Conservation (phyloP, 2,329 filamentous ascomycete genomes). For the Microcyclosporella mali region DNA sequence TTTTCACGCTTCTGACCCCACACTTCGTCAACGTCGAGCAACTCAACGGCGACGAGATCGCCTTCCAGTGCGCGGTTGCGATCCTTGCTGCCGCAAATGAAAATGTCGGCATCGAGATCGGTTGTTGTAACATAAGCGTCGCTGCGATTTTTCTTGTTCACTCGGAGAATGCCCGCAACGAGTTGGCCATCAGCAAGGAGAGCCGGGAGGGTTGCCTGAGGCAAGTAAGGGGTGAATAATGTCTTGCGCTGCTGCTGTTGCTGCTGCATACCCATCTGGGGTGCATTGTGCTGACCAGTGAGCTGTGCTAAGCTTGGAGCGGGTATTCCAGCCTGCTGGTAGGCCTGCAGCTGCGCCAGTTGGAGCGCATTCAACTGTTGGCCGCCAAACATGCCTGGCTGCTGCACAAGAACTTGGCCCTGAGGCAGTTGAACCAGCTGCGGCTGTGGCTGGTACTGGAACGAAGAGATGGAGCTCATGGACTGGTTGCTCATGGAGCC, state of each 20-base stretch:
- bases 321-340: slow-evolving; percentile 76
- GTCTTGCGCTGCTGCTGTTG: slow-evolving; percentile 94
- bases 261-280: slow-evolving; percentile 50
- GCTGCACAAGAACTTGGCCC: slow-evolving; percentile 74
- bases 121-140: slow-evolving; percentile 95
- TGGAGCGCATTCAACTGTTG: slow-evolving; percentile 85
- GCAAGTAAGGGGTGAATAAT: slow-evolving; percentile 93
- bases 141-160: slow-evolving; percentile 99
- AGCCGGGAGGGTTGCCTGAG: slow-evolving; percentile 86
- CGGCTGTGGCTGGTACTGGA: slow-evolving; percentile 75
- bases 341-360: slow-evolving; percentile 80
- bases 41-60: slow-evolving; percentile 89
- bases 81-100: slow-evolving; percentile 99
- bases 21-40: slow-evolving; percentile 95
- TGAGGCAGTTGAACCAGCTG: slow-evolving; percentile 80
- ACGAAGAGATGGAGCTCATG: slow-evolving; percentile 72
- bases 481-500: slow-evolving; percentile 77
- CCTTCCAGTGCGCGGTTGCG: slow-evolving; percentile 94
- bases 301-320: slow-evolving; percentile 39
- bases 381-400: slow-evolving; percentile 71
- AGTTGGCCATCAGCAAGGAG: slow-evolving; percentile 87
- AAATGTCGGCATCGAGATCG: slow-evolving; percentile 95
- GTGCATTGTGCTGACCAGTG: slow-evolving; percentile 40
- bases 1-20: slow-evolving; percentile 99
- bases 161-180: slow-evolving; percentile 89